Evolutionary conservation across 768 basidiomycete species (phyloP), one percentile per base, ranked within the genome.

Genomic region (Pleurotus ostreatus): DNA sequence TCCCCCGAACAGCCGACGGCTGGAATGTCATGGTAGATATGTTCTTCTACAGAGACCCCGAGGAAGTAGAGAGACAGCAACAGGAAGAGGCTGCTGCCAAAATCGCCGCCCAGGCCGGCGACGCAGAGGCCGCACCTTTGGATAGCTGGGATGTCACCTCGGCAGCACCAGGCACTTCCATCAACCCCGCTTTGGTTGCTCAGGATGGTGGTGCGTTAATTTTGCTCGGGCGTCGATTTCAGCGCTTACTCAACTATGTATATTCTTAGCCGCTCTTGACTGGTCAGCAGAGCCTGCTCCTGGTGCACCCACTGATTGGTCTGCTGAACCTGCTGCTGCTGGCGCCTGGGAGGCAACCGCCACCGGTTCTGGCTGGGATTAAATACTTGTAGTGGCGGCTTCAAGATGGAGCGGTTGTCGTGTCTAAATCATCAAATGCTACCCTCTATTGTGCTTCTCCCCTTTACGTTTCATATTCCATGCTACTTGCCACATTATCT

Each of bases 31-130:
- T 98, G 92, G 94, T 95, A 62, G 95, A 96, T 74, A 89, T 96
- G 88, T 95, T 95, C 89, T 94, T 98, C 88, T 98, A 98, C 85
- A 92, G 96, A 68, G 96, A 98, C 77, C 94, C 96, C 59, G 95
- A 99, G 72, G 97, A 99, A 76, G 91, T 98, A 64, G 95, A 98
- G 85, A 92, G 90, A 76, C 96, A 98, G 77, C 92, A 94, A 70
- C 87, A 91, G 68, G 95, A 94, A 70, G 93, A 92, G 71, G 91
- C 92, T 23, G 85, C 88, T 61, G 91, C 91, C 64, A 94, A 94
- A 75, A 78, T 83, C 61, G 80, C 83, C 59, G 83, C 82, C 49
- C 84, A 78, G 54, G 73, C 71, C 55, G 71, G 68, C 49, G 79
- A 75, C 55, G 83, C 68, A 44, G 88, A 82, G 63, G 70, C 75